These are phyloP conservation scores for Cucumis cinereus DNA, from an alignment of 306 rosid genomes.

Conservation along the genomic window DNA sequence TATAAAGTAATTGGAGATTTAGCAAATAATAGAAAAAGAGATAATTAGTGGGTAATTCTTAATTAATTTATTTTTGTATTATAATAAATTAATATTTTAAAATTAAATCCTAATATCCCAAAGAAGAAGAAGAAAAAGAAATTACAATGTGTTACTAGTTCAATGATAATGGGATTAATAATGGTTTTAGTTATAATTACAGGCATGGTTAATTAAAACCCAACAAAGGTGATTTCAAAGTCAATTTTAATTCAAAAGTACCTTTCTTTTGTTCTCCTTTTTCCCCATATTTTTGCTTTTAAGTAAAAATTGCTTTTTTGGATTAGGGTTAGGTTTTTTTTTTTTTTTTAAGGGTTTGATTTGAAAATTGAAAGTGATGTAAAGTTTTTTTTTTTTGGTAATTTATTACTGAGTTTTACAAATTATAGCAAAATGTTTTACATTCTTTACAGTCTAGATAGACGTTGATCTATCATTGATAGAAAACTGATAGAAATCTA, in stretches of 20 bases:
- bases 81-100: not conserved
- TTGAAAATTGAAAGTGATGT: too few relatives aligned
- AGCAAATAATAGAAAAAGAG: not conserved
- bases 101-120: not conserved
- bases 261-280: not conserved
- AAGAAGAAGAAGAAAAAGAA: conserved; percentile 2
- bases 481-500: too few relatives aligned
- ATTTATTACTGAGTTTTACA: too few relatives aligned
- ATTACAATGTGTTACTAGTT: not conserved
- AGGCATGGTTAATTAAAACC: conserved; percentile 10
- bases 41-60: not conserved
- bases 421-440: too few relatives aligned
- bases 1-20: not conserved
- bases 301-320: not conserved
- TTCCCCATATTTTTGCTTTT: not conserved
- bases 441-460: too few relatives aligned
- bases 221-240: conserved; percentile 5
- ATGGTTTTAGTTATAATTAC: conserved; percentile 3
- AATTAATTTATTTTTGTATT: not conserved
- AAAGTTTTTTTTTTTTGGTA: not conserved
- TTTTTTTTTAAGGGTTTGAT: too few relatives aligned
- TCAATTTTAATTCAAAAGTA: conserved; percentile 5
- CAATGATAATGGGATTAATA: not conserved
- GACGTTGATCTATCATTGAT: too few relatives aligned
- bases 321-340: not conserved